Evolutionary conservation across 148 eudicot species (phyloP).

Genomic region (Amaranthus hypochondriacus): DNA sequence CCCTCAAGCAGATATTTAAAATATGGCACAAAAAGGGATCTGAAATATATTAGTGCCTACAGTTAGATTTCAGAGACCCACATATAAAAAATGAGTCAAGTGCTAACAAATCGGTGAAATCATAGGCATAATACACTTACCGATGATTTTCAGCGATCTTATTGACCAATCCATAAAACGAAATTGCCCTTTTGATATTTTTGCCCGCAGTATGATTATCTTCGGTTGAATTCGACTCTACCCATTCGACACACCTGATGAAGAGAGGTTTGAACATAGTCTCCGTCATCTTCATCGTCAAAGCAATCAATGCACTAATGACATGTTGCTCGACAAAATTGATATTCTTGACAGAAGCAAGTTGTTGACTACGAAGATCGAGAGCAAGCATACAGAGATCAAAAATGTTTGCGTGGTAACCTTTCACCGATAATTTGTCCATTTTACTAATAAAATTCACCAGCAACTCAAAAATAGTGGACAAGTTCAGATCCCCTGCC

Average conservation of each 20-base stretch:
- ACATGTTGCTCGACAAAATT: slow-evolving; percentile 64
- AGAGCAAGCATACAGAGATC: slow-evolving; percentile 77
- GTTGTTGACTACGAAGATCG: slow-evolving; percentile 73
- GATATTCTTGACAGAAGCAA: slow-evolving; percentile 45
- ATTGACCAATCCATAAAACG: slow-evolving; percentile 69
- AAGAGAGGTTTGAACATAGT: slow-evolving; percentile 93
- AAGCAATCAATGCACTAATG: slow-evolving; percentile 48
- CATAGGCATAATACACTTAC: slow-evolving; percentile 33
- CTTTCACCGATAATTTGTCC: slow-evolving; percentile 65
- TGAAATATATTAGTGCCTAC: slow-evolving; percentile 25
- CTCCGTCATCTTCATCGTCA: slow-evolving; percentile 91
- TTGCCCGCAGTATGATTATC: slow-evolving; percentile 27
- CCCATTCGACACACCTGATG: slow-evolving; percentile 82
- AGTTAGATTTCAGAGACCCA: neutral
- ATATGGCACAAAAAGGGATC: slow-evolving; percentile 89
- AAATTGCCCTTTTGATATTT: slow-evolving; percentile 53
- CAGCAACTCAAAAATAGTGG: slow-evolving; percentile 64
- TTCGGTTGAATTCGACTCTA: slow-evolving; percentile 43
- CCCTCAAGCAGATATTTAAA: slow-evolving; percentile 80
- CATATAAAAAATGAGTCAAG: neutral
- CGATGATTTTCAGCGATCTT: slow-evolving; percentile 80
- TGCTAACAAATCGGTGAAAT: too few relatives aligned
- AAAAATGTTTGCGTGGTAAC: slow-evolving; percentile 57
- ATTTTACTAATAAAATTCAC: slow-evolving; percentile 50
- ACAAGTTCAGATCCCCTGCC: slow-evolving; percentile 60